Percentiles rank a stretch among this genome's conserved stretches.
Conservation (phyloP, 371 early-diverging fungal species). For the Amoeboaphelidium protococcarum region DNA sequence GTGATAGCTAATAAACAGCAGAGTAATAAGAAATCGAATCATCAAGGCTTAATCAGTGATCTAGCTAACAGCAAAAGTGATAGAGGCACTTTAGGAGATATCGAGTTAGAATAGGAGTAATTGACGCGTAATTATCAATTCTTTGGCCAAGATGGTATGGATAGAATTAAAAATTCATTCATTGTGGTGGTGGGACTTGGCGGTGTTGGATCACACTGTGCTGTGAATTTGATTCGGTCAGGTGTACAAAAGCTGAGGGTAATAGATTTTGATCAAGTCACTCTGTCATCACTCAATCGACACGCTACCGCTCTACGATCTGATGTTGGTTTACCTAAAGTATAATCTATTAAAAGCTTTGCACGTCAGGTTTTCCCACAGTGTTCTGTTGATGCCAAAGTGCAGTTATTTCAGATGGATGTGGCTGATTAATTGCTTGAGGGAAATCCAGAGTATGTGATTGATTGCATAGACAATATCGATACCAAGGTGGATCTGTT, state of each 20-base stretch:
- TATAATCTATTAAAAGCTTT: conserved; percentile 34
- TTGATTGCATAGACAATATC: conserved; percentile 79
- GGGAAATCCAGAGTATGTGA: conserved; percentile 1
- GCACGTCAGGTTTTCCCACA: conserved; percentile 47
- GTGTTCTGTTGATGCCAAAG: conserved; percentile 40
- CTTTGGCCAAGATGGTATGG: conserved; percentile 47
- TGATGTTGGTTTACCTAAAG: conserved; percentile 75
- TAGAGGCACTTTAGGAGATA: no score
- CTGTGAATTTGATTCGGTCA: conserved; percentile 61
- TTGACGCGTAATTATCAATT: conserved; percentile 54
- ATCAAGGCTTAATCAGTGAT: neutral
- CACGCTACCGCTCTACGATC: conserved; percentile 53
- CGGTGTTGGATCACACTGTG: conserved; percentile 64
- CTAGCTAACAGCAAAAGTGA: conserved; percentile 1
- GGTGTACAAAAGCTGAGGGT: conserved; percentile 58
- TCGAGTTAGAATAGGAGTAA: conserved; percentile 50
- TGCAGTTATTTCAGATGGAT: conserved; percentile 38
- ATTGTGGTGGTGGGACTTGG: conserved; percentile 88
- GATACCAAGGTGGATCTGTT: conserved; percentile 69
- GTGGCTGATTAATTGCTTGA: conserved; percentile 36
- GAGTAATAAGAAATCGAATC: no score
- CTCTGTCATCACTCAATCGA: conserved; percentile 61
- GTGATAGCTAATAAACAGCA: no score
- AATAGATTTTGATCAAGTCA: conserved; percentile 88
- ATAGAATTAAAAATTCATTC: conserved; percentile 30